phyloP scores from a whole-genome alignment of 1,284 basidiomycete species.

The Naganishia liquefaciens region DNA sequence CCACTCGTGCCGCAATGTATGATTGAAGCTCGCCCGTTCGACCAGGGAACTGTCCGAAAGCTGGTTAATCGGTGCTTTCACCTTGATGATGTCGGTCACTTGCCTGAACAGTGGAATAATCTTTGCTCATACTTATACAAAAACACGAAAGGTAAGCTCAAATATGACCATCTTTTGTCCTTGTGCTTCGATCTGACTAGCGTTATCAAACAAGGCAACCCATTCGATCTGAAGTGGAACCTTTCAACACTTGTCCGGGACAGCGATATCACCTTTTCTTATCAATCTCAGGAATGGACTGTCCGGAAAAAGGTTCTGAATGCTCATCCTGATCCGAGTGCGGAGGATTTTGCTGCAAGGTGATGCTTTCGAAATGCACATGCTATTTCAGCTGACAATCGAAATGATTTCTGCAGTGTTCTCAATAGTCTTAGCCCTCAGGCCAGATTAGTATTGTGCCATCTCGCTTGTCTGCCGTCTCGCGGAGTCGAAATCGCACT shows the following conservation, averaged over 20 bases:
- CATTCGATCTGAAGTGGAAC: conserved; percentile 19
- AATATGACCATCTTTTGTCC: too few relatives aligned
- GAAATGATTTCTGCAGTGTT: not conserved
- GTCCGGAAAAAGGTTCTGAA: conserved; percentile 11
- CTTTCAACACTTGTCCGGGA: conserved; percentile 21
- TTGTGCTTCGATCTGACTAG: not conserved
- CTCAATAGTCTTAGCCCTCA: conserved; percentile 23
- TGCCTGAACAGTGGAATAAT: conserved; percentile 17
- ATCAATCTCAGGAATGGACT: conserved; percentile 14
- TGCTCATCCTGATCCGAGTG: conserved; percentile 13
- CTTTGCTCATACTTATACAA: conserved; percentile 11
- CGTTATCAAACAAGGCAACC: not conserved
- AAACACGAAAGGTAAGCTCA: conserved; percentile 19
- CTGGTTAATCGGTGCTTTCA: conserved; percentile 30
- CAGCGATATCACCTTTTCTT: conserved; percentile 17
- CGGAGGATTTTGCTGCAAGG: conserved; percentile 25
- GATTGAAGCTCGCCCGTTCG: conserved; percentile 28
- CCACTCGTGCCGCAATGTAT: conserved; percentile 21
- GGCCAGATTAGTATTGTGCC: conserved; percentile 34
- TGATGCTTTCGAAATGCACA: not conserved
- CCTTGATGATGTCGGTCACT: conserved; percentile 10
- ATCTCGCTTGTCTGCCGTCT: conserved; percentile 43
- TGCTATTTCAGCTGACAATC: too few relatives aligned
- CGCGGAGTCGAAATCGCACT: conserved; percentile 38
- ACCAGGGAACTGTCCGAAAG: not conserved